Evolutionary conservation across 306 rosid genomes (phyloP).

Genomic region (Lathyrus tuberosus): DNA sequence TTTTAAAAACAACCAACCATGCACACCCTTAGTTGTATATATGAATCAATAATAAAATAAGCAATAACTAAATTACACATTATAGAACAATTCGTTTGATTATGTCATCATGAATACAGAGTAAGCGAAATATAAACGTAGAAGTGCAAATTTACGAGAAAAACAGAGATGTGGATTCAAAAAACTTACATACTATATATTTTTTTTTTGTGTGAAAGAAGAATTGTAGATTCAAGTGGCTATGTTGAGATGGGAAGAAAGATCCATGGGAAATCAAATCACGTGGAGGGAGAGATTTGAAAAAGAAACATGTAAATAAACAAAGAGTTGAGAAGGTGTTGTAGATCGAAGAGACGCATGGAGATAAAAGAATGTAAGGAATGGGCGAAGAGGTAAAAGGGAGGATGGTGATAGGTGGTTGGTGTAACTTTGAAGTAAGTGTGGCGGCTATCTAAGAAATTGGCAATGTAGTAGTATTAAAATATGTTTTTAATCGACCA

Average conservation of each 20-base stretch:
- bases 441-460: conserved; percentile 1
- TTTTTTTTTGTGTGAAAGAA: not conserved
- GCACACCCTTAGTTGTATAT: too few species aligned
- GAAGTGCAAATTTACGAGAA: not conserved
- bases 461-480: too few species aligned
- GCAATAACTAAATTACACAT: not conserved
- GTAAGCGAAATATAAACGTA: not conserved
- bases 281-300: not conserved
- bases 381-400: not conserved
- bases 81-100: not conserved
- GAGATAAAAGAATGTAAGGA: not conserved
- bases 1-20: too few species aligned
- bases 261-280: not conserved
- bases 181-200: not conserved
- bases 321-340: not conserved
- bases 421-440: conserved; percentile 33
- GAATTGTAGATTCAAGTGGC: conserved; percentile 18
- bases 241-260: conserved; percentile 22
- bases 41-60: conserved; percentile 6
- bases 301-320: not conserved
- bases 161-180: not conserved
- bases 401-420: not conserved
- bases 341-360: too few species aligned
- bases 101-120: not conserved
- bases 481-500: too few species aligned